Conservation (phyloP, 495 filamentous ascomycete genomes). For the Recurvomyces mirabilis region DNA sequence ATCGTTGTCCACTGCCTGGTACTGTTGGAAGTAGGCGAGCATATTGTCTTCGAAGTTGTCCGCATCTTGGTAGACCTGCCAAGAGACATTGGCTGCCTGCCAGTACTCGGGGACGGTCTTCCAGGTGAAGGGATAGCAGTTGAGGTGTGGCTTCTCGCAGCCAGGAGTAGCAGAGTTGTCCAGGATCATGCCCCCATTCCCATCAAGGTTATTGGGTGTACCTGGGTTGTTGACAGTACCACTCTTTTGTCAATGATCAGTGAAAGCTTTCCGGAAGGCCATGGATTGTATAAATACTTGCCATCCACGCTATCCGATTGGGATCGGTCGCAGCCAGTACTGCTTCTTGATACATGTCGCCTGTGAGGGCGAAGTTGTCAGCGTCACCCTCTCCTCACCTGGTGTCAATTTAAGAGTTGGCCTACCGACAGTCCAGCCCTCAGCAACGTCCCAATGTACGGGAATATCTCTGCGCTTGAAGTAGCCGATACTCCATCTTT, state of each 20-base stretch:
- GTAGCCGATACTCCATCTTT: constrained; percentile 36
- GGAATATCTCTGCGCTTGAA: constrained; percentile 40
- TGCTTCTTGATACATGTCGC: constrained; percentile 47
- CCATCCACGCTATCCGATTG: constrained; percentile 42
- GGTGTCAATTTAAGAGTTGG: no score
- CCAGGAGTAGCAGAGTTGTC: constrained; percentile 47
- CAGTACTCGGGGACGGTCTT: constrained; percentile 43
- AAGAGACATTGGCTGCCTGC: constrained; percentile 39
- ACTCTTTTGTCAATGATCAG: no score
- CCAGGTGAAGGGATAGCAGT: constrained; percentile 46
- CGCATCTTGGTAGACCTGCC: constrained; percentile 43
- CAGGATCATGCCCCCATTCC: constrained; percentile 39
- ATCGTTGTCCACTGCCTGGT: constrained; percentile 31
- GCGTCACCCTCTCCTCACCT: no score
- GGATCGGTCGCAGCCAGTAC: constrained; percentile 44
- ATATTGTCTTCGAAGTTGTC: constrained; percentile 48
- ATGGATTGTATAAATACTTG: no score
- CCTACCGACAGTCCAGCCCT: constrained; percentile 44
- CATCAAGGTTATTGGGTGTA: constrained; percentile 31
- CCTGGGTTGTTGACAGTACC: constrained; percentile 44
- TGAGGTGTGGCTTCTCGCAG: constrained; percentile 35
- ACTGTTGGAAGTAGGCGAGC: constrained; percentile 42
- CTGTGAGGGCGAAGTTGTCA: no score
- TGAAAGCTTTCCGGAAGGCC: no score
- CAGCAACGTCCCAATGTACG: constrained; percentile 43